Evolutionary conservation across 805 yeast species (phyloP).

Genomic region (Candida tammaniensis): DNA sequence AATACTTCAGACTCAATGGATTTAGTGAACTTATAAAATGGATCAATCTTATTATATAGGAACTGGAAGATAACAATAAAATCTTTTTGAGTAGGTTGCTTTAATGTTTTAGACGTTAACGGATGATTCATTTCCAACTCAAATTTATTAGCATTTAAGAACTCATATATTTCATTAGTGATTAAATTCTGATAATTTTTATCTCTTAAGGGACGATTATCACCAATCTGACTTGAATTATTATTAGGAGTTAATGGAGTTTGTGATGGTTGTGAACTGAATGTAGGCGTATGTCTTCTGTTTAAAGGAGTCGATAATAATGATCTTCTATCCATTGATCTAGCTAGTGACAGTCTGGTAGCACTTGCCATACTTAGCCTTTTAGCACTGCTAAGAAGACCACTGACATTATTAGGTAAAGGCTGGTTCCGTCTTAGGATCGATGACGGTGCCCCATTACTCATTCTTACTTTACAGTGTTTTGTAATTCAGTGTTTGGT

Average conservation of each 20-base stretch:
- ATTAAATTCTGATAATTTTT: constrained; percentile 61
- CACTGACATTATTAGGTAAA: neutral
- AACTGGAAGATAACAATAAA: constrained; percentile 77
- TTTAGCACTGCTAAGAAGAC: constrained; percentile 5
- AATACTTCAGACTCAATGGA: constrained; percentile 76
- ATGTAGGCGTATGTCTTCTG: constrained; percentile 6
- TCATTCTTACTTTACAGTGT: constrained; percentile 3
- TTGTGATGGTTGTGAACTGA: constrained; percentile 3
- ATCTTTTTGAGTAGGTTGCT: constrained; percentile 83
- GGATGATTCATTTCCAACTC: constrained; percentile 75
- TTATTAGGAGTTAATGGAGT: constrained; percentile 6
- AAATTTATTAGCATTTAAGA: constrained; percentile 59
- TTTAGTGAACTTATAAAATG: constrained; percentile 66
- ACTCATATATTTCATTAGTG: constrained; percentile 67
- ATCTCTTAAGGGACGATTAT: constrained; percentile 79
- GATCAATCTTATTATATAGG: constrained; percentile 74
- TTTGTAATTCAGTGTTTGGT: neutral
- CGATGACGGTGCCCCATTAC: constrained; percentile 7
- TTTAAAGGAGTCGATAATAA: constrained; percentile 12
- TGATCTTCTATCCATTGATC: constrained; percentile 11
- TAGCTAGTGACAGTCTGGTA: constrained; percentile 8
- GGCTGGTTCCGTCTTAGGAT: constrained; percentile 1
- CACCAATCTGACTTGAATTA: constrained; percentile 22
- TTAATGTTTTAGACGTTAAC: constrained; percentile 59
- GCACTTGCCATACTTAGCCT: constrained; percentile 13